Base-by-base conservation (phyloP, 1,139 yeast species). In the Suhomyces anneliseae region DNA sequence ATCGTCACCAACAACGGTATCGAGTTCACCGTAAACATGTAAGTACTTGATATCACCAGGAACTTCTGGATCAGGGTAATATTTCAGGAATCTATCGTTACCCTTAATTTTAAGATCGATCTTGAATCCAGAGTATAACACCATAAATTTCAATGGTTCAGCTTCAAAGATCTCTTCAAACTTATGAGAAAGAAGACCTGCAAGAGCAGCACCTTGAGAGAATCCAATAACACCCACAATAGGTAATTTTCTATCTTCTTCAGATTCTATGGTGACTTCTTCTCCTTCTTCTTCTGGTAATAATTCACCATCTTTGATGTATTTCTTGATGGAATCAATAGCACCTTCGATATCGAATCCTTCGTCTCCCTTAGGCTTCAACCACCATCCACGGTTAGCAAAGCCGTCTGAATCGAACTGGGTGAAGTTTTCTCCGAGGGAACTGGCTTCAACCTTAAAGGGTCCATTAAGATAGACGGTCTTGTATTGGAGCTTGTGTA, bases 11-110 rank as follows among this genome's bases (percentile, higher is more conserved):
- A 92, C 93, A 12, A 93, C 85, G 0, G 97, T 89, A 61, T 93
- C 99, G 37, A 90, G 69, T 46, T 92, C 92, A 7, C 98, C 98
- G 46, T 84, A 68, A 0, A 93, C 85, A 62, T 90, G 97, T 45
- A 93, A 69, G 1, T 84, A 63, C 11, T 69, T 65, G 43, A 85
- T 55, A 14, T 48, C 33, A 11, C 37, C 42, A 2, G 47, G 35
- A 8, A 49, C 54, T 1, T 49, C 50, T 6, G 49, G 47, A 14
- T 49, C 48, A 2, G 63, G 53, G 32, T 81, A 83, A 46, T 59
- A 65, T 6, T 55, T 47, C 27, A 53, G 54, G 47, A 64, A 66
- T 11, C 52, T 43, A 8, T 56, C 56, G 46, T 69, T 68, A 0
- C 69, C 72, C 9, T 69, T 55, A 11, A 53, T 54, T 37, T 70